Base-by-base conservation (phyloP, 1,284 basidiomycete genomes). In the Sanguinoderma infundibulare region DNA sequence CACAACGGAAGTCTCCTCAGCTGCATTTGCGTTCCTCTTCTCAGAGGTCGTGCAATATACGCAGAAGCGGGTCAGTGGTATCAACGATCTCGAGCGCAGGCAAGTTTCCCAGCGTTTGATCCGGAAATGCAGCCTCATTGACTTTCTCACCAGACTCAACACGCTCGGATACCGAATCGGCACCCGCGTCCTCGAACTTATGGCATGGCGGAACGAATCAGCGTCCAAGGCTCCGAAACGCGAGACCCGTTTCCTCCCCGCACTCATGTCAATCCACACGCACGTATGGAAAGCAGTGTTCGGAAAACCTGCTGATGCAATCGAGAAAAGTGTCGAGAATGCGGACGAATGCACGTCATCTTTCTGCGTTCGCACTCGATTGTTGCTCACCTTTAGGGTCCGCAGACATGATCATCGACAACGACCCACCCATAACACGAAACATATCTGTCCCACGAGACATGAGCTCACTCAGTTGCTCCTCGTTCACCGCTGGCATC, bases 381-480 rank as follows among this genome's bases (percentile, higher is more conserved):
- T 7, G 24, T 53, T 56, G 34, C 10, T 46, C 22, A 39, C 53
- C 35, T 35, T 49, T 40, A 12, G n/a, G n/a, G n/a, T n/a, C 57
- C 61, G n/a, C 70, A 97, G 96, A 98, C 78, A 98, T 99, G 98
- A 95, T 99, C 67, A 93, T 97, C 62, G 94, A 98, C 80, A 98
- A 99, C 73, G 91, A 95, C 72, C 96, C 98, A 12, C 86, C 92
- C 22, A 85, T 98, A 66, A 96, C 98, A 58, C 87, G 93, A 66
- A 84, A 93, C 69, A 95, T 99, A 64, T 95, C 95, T 20, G 91
- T 98, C 26, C 98, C 97, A 6, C 90, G 89, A 69, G 98, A 99
- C 72, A 91, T 99, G 87, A 91, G 88, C 65, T 91, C 95, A 70
- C 83, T 99, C 39, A 96, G 92, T 70, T 98, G 96, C 72, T 98